Percentiles rank a stretch among this genome's conserved stretches.
Evolutionary conservation across 495 filamentous ascomycete species (phyloP).

Genomic region (Neurospora sp.): DNA sequence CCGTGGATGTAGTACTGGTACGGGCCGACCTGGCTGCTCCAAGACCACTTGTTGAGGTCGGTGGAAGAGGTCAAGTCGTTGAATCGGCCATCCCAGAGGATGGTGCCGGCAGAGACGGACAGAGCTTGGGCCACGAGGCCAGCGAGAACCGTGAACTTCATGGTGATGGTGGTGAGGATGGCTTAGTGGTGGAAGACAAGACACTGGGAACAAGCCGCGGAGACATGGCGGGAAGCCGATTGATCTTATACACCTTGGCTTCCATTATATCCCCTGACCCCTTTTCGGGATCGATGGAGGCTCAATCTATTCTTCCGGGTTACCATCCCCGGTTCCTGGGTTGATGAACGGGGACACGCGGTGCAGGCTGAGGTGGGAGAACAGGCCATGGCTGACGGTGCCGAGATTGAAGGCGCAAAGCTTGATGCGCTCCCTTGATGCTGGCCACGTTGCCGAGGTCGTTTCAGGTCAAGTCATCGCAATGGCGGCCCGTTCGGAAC

Average conservation of each 20-base stretch:
- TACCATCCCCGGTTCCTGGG: neutral
- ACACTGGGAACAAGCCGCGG: neutral
- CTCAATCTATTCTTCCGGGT: neutral
- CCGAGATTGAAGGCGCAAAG: neutral
- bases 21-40: slow-evolving; percentile 52
- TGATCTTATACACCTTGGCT: neutral
- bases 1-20: slow-evolving; percentile 74
- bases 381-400: neutral
- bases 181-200: neutral
- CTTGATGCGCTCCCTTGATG: neutral
- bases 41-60: slow-evolving; percentile 54
- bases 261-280: neutral
- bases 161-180: slow-evolving; percentile 2
- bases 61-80: slow-evolving; percentile 42
- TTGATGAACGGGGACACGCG: neutral
- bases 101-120: slow-evolving; percentile 26
- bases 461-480: slow-evolving; percentile 3
- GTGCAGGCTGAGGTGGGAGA: neutral
- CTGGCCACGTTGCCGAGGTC: neutral
- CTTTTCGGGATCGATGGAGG: neutral
- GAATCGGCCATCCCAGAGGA: slow-evolving; percentile 54
- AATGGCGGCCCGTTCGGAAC: slow-evolving; percentile 13
- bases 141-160: slow-evolving; percentile 19
- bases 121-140: slow-evolving; percentile 12
- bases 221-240: neutral